A percentile compares a stretch with the other conserved stretches of the same genome.
phyloP scores from a whole-genome alignment of 208 protist genomes.

The Angomonas desouzai region DNA sequence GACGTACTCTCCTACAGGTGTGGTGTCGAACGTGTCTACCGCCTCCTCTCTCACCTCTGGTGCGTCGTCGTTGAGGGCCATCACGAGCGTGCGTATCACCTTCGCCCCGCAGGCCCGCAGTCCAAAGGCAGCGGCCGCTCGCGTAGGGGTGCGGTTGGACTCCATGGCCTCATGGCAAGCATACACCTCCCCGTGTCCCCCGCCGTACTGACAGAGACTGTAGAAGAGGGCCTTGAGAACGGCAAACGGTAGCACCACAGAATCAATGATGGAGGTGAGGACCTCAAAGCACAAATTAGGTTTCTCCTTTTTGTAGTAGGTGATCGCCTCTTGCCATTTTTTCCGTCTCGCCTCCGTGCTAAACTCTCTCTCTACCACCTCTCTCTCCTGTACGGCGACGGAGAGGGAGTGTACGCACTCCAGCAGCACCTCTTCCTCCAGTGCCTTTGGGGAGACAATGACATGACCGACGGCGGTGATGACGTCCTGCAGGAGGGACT shows the following conservation, averaged over 20 bases:
- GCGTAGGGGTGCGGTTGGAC: constrained; percentile 20
- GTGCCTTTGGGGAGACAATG: constrained; percentile 22
- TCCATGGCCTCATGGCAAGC: constrained; percentile 48
- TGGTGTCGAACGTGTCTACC: constrained; percentile 40
- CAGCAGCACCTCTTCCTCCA: constrained; percentile 50
- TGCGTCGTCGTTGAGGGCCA: constrained; percentile 66
- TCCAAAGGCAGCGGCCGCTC: constrained; percentile 53
- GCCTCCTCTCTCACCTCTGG: constrained; percentile 28
- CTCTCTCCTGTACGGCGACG: not conserved
- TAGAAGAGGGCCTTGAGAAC: constrained; percentile 55
- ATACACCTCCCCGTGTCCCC: constrained; percentile 56
- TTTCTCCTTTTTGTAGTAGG: constrained; percentile 30
- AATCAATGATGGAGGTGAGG: constrained; percentile 40
- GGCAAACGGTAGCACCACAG: constrained; percentile 33
- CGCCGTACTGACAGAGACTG: constrained; percentile 56
- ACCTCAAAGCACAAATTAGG: constrained; percentile 48
- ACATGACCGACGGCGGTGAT: constrained; percentile 28
- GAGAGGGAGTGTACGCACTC: constrained; percentile 36
- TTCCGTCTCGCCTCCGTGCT: not conserved
- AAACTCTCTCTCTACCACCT: not conserved
- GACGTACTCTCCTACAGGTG: constrained; percentile 32
- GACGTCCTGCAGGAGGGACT: constrained; percentile 34
- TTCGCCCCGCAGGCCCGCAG: constrained; percentile 58
- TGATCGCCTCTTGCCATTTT: constrained; percentile 27
- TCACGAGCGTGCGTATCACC: constrained; percentile 44